phyloP scores from a whole-genome alignment of 129 eudicot genomes.

The Escallonia herrerae region DNA sequence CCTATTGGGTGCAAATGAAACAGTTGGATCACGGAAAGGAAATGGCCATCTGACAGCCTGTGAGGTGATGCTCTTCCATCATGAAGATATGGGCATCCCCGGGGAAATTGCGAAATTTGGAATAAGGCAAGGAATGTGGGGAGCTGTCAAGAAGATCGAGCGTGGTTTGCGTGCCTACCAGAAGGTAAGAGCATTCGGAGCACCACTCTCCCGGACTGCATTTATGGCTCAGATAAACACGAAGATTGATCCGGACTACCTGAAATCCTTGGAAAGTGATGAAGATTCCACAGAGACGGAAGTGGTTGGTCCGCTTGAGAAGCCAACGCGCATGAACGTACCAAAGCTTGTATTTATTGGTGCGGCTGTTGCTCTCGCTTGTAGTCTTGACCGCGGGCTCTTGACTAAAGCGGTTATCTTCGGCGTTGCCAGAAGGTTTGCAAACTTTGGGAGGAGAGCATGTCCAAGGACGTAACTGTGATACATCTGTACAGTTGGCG shows the following conservation, averaged over 20 bases:
- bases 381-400: slow-evolving; percentile 69
- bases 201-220: slow-evolving; percentile 42
- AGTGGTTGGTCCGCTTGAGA: slow-evolving; percentile 20
- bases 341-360: slow-evolving; percentile 64
- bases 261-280: slow-evolving; percentile 29
- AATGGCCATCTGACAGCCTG: slow-evolving; percentile 55
- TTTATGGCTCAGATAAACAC: slow-evolving; percentile 71
- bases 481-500: not conserved
- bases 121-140: slow-evolving; percentile 82
- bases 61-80: slow-evolving; percentile 80
- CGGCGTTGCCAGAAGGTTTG: slow-evolving; percentile 54
- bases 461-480: slow-evolving; percentile 28
- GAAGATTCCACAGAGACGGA: slow-evolving; percentile 17
- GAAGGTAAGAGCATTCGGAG: slow-evolving; percentile 38
- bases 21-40: slow-evolving; percentile 66
- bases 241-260: slow-evolving; percentile 44
- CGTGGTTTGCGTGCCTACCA: slow-evolving; percentile 79
- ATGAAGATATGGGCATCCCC: slow-evolving; percentile 96
- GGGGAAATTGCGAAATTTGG: slow-evolving; percentile 90
- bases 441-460: slow-evolving; percentile 52
- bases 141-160: slow-evolving; percentile 61
- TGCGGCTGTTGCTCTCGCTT: slow-evolving; percentile 61
- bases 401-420: slow-evolving; percentile 54
- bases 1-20: not conserved
- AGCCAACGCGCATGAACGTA: slow-evolving; percentile 36